Evolutionary conservation across 1,284 basidiomycete genomes (phyloP).

Genomic region (Fistulina hepatica): DNA sequence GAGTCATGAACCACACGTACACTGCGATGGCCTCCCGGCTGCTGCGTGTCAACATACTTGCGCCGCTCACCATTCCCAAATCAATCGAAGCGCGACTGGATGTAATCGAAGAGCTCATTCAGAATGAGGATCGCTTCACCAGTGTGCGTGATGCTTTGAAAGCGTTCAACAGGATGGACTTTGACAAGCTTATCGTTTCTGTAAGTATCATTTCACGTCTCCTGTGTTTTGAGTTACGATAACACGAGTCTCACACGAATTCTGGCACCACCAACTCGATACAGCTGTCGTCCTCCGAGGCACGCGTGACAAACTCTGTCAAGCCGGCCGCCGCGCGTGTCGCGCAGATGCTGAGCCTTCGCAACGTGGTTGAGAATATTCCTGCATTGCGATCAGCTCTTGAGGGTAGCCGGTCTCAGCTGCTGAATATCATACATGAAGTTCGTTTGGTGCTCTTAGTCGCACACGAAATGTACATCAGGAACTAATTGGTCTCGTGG

Average conservation of each 20-base stretch:
- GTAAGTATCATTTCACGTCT: conserved; percentile 29
- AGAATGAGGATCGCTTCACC: conserved; percentile 64
- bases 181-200: conserved; percentile 77
- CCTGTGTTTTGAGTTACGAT: neutral
- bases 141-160: conserved; percentile 62
- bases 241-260: neutral
- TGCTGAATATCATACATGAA: conserved; percentile 53
- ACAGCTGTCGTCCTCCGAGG: conserved; percentile 57
- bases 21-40: conserved; percentile 83
- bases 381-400: conserved; percentile 54
- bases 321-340: conserved; percentile 62
- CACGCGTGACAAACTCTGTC: conserved; percentile 37
- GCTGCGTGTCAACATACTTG: conserved; percentile 71
- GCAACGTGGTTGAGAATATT: conserved; percentile 56
- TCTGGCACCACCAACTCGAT: neutral
- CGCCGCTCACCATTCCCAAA: conserved; percentile 62
- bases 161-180: conserved; percentile 66
- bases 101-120: conserved; percentile 73
- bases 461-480: neutral
- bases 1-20: conserved; percentile 68
- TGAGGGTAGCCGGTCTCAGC: conserved; percentile 40
- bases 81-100: conserved; percentile 74
- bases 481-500: neutral
- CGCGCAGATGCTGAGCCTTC: conserved; percentile 64
- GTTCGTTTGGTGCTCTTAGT: conserved; percentile 26